A percentile compares a stretch with the other conserved stretches of the same genome.
Conservation (phyloP, 1,139 yeast genomes). For the Lodderomyces theae region DNA sequence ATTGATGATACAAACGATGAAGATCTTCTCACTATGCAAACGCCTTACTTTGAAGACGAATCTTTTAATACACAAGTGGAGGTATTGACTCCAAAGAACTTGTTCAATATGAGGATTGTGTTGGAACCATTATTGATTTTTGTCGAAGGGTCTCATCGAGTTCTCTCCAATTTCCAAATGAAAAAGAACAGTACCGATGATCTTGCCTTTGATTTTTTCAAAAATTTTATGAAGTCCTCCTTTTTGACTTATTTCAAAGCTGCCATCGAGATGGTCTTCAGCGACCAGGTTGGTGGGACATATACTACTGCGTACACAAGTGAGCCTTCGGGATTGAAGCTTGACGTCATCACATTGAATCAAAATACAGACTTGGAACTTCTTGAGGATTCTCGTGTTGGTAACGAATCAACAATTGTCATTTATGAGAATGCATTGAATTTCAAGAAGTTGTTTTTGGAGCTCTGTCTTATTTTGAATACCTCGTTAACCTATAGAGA, state of each 20-base stretch:
- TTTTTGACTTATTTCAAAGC: conserved; percentile 66
- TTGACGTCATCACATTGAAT: conserved; percentile 21
- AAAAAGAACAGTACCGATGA: conserved; percentile 9
- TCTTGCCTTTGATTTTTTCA: conserved; percentile 49
- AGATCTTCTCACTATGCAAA: conserved; percentile 16
- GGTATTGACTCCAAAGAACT: conserved; percentile 67
- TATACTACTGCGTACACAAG: conserved; percentile 8
- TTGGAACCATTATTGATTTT: conserved; percentile 60
- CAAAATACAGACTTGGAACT: conserved; percentile 13
- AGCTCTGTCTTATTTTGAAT: conserved; percentile 54
- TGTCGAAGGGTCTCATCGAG: conserved; percentile 45
- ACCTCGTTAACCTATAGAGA: conserved; percentile 58
- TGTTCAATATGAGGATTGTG: conserved; percentile 80
- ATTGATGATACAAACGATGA: conserved; percentile 24
- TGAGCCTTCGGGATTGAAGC: conserved; percentile 18
- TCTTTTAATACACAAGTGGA: conserved; percentile 55
- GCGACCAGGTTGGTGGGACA: conserved; percentile 28
- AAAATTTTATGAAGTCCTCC: conserved; percentile 58
- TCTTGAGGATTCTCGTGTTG: neutral
- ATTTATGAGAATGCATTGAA: conserved; percentile 51
- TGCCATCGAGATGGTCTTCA: conserved; percentile 42
- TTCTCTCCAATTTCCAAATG: conserved; percentile 21
- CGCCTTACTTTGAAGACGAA: conserved; percentile 62
- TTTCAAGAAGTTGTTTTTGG: conserved; percentile 51
- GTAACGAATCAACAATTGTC: conserved; percentile 9